Conservation (phyloP, 1,139 yeast genomes). For the Kodamaea anthophila region DNA sequence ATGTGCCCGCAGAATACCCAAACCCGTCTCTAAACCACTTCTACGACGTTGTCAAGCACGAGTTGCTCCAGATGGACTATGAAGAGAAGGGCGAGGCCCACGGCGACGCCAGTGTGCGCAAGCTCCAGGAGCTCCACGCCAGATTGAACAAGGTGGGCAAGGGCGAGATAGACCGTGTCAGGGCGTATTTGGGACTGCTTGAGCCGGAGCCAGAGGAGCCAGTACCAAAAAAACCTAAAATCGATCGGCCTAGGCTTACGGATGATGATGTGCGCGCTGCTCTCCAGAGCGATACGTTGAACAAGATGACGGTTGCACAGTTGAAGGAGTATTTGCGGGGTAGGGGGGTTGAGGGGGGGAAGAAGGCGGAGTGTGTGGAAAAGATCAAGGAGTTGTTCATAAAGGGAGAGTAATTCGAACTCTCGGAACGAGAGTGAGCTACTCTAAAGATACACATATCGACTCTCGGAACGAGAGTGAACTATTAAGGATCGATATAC, state of each 20-base stretch:
- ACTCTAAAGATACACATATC: too few relatives aligned
- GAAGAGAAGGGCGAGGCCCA: conserved; percentile 18
- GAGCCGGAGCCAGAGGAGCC: conserved; percentile 12
- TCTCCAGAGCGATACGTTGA: conserved; percentile 33
- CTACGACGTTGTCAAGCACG: conserved; percentile 58
- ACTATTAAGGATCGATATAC: too few relatives aligned
- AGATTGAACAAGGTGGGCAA: conserved; percentile 5
- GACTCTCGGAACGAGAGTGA: too few relatives aligned
- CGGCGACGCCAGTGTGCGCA: conserved; percentile 15
- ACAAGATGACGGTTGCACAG: conserved; percentile 34
- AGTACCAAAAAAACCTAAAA: conserved; percentile 15
- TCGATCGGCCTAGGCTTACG: conserved; percentile 15
- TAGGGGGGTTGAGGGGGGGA: conserved; percentile 30
- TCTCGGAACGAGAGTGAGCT: too few relatives aligned
- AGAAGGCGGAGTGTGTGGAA: conserved; percentile 38
- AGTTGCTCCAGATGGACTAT: conserved; percentile 57
- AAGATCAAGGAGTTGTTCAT: conserved; percentile 12
- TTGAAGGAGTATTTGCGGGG: conserved; percentile 32
- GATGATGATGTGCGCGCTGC: conserved; percentile 33
- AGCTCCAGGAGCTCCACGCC: conserved; percentile 12
- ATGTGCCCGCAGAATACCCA: conserved; percentile 51
- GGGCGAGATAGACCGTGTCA: conserved; percentile 13
- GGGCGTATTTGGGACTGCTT: conserved; percentile 11
- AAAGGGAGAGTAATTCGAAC: too few relatives aligned
- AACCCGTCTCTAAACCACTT: conserved; percentile 70